Evolutionary conservation across 2,329 filamentous ascomycete species (phyloP).

Genomic region (Neospermospora avenae): DNA sequence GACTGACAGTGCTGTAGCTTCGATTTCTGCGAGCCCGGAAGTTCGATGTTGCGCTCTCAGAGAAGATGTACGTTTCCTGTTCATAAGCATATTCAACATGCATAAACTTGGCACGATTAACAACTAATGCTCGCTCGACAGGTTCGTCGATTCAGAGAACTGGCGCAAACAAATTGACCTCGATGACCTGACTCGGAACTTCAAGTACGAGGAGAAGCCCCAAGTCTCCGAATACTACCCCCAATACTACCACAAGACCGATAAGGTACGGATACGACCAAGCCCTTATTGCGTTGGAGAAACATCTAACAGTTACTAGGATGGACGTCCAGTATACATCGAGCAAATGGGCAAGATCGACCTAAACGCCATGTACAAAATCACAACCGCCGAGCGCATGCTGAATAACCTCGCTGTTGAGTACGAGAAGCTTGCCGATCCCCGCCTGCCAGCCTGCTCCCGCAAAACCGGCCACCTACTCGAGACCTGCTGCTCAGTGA

Average conservation of each 20-base stretch:
- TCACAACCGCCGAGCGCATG: slow-evolving; percentile 92
- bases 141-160: slow-evolving; percentile 87
- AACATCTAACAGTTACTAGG: slow-evolving; percentile 49
- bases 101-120: neutral
- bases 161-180: slow-evolving; percentile 88
- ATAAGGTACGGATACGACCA: slow-evolving; percentile 55
- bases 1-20: slow-evolving; percentile 49
- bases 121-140: slow-evolving; percentile 40
- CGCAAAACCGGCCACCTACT: slow-evolving; percentile 85
- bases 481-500: slow-evolving; percentile 97
- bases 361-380: slow-evolving; percentile 84
- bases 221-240: slow-evolving; percentile 89
- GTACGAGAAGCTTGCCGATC: slow-evolving; percentile 94
- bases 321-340: slow-evolving; percentile 95
- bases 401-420: slow-evolving; percentile 93
- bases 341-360: slow-evolving; percentile 95
- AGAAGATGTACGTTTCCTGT: slow-evolving; percentile 73
- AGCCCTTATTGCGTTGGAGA: neutral
- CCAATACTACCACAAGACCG: slow-evolving; percentile 98
- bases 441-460: slow-evolving; percentile 90
- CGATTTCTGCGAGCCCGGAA: slow-evolving; percentile 92
- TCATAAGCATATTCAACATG: neutral
- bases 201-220: slow-evolving; percentile 83
- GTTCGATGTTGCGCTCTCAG: slow-evolving; percentile 80
- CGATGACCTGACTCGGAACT: slow-evolving; percentile 74